A percentile compares a stretch with the other conserved stretches of the same genome.
phyloP scores from a whole-genome alignment of 768 basidiomycete genomes.

The Wakefieldia striispora region DNA sequence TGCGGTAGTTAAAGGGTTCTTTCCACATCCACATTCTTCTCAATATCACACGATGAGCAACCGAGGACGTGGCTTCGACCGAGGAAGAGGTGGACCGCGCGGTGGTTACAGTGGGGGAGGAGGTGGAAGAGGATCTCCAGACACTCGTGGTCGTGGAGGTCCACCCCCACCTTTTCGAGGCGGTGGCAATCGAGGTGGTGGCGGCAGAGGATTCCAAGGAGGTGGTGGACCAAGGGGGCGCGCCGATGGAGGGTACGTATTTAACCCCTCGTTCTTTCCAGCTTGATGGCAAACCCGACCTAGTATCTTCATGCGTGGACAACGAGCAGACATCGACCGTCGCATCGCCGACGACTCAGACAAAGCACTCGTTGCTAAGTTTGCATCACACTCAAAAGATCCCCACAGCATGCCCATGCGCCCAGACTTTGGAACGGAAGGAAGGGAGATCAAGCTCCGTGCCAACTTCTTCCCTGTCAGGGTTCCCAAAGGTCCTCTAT shows the following conservation, averaged over 20 bases:
- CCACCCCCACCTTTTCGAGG: slow-evolving; percentile 27
- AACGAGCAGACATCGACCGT: slow-evolving; percentile 47
- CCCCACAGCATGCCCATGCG: slow-evolving; percentile 42
- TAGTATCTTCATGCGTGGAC: slow-evolving; percentile 41
- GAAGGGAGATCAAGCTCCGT: slow-evolving; percentile 45
- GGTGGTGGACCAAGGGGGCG: slow-evolving; percentile 28
- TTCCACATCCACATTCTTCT: neutral
- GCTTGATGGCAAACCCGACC: no score
- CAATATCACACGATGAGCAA: slow-evolving; percentile 29
- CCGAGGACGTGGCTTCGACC: slow-evolving; percentile 40
- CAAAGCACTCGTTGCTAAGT: slow-evolving; percentile 39
- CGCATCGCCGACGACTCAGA: slow-evolving; percentile 48
- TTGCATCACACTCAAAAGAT: slow-evolving; percentile 26
- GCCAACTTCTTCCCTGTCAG: slow-evolving; percentile 53
- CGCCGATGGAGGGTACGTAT: slow-evolving; percentile 40
- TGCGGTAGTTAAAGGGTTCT: neutral
- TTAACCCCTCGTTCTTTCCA: neutral
- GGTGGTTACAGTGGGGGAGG: slow-evolving; percentile 32
- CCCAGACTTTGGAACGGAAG: slow-evolving; percentile 45
- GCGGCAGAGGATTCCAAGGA: slow-evolving; percentile 30
- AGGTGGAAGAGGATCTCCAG: slow-evolving; percentile 32
- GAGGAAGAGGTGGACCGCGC: slow-evolving; percentile 27
- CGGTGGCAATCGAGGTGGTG: slow-evolving; percentile 29
- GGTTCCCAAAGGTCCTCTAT: slow-evolving; percentile 45
- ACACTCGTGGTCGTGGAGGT: slow-evolving; percentile 27